Base-by-base conservation (phyloP, 169 alveolate species). In the Babesia caballi region DNA sequence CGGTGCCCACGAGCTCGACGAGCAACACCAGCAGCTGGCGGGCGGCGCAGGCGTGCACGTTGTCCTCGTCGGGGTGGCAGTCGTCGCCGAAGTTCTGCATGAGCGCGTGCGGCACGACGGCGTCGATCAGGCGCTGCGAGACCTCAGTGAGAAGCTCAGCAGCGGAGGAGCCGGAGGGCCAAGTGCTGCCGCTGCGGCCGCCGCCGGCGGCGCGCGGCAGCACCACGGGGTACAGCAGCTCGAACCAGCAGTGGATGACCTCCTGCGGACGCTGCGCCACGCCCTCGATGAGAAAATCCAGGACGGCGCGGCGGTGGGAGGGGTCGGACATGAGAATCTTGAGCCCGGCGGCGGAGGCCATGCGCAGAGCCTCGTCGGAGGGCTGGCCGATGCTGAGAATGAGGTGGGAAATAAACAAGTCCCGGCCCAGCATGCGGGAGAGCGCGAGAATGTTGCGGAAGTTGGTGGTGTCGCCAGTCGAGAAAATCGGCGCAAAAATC, bases 61-160 rank as follows among this genome's bases (percentile, higher is more conserved):
- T 63, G 52, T 63, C 73, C 60, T 63, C 73, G 38, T 63, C 73
- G 11, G 73, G 73, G 25, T 63, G 73, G 21, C 63, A 49, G 30
- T 63, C 60, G 50, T 63, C 73, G 0, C 73, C 73, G 25, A 63
- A 63, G 25, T 63, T 63, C 33, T 49, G 73, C 73, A 63, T 63
- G 8, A 63, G 58, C 4, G 73, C 59, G 49, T 47, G 36, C 6
- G 33, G 28, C 17, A 40, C 47, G 38, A 63, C 73, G 4, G 32
- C 49, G 12, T 28, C 73, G 8, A 63, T 25, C 8, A 63, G 49
- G n/a, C 14, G 9, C 2, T 49, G 46, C 17, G 38, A 44, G 3
- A 63, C 58, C 6, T 14, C 50, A 28, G 17, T 30, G 9, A 63
- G 5, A 2, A 19, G 51, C 21, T 5, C 41, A 19, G 44, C 12